phyloP scores from a whole-genome alignment of 2,329 filamentous ascomycete genomes.

The Colletotrichum sp. region DNA sequence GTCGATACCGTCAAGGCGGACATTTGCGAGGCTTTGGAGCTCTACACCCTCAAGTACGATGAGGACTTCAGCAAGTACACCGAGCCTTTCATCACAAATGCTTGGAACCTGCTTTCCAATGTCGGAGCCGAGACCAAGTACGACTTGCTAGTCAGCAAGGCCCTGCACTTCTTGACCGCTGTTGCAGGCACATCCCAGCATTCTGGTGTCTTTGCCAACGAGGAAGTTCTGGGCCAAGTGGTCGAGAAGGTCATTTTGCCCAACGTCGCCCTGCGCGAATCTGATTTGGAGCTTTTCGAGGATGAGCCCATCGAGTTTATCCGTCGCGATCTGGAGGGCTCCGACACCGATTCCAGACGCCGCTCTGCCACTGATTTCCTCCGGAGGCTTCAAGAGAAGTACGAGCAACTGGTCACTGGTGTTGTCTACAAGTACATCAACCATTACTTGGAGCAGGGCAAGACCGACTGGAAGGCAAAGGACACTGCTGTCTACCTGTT shows the following conservation, averaged over 20 bases:
- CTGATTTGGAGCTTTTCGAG: slow-evolving; percentile 94
- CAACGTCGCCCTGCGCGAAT: slow-evolving; percentile 89
- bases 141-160: slow-evolving; percentile 92
- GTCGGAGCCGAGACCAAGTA: slow-evolving; percentile 90
- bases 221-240: slow-evolving; percentile 80
- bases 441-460: slow-evolving; percentile 82
- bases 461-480: slow-evolving; percentile 93
- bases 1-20: slow-evolving; percentile 89
- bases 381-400: slow-evolving; percentile 85
- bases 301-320: slow-evolving; percentile 99
- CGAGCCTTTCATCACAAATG: slow-evolving; percentile 83
- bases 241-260: slow-evolving; percentile 96
- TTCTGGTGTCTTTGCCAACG: slow-evolving; percentile 83
- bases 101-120: slow-evolving; percentile 88
- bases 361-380: slow-evolving; percentile 95
- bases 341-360: slow-evolving; percentile 91
- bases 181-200: slow-evolving; percentile 81
- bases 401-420: slow-evolving; percentile 81
- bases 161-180: slow-evolving; percentile 91
- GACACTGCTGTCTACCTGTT: slow-evolving; percentile 98
- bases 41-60: slow-evolving; percentile 94
- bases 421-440: slow-evolving; percentile 89
- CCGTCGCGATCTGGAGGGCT: slow-evolving; percentile 90
- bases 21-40: slow-evolving; percentile 87
- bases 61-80: slow-evolving; percentile 87